Percentiles rank a stretch among this genome's conserved stretches.
Conservation (phyloP, 2,329 filamentous ascomycete species). For the Verticillium nonalfalfae region DNA sequence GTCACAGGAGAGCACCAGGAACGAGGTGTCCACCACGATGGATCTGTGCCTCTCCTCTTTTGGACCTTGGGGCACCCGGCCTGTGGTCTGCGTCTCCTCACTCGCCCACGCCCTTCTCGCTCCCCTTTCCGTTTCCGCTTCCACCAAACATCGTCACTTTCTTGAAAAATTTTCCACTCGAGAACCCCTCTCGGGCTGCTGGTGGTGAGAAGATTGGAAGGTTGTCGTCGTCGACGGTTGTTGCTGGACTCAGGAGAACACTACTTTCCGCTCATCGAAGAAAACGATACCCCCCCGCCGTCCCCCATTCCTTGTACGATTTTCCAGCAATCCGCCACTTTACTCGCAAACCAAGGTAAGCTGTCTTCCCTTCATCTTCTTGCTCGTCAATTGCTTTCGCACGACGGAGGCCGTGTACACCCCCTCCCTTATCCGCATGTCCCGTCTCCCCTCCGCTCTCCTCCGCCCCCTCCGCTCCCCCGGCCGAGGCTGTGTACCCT, state of each 20-base stretch:
- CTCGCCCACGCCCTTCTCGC: not conserved
- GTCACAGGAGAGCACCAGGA: not conserved
- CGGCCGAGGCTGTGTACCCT: not conserved
- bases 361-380: not conserved
- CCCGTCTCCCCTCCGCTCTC: not conserved
- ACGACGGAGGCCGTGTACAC: not conserved
- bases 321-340: not conserved
- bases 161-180: constrained; percentile 11
- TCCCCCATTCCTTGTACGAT: no score
- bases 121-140: constrained; percentile 11
- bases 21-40: not conserved
- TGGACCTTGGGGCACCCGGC: not conserved
- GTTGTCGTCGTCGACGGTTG: constrained; percentile 13
- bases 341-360: not conserved
- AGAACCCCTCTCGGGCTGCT: constrained; percentile 16
- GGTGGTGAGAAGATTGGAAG: constrained; percentile 19
- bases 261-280: not conserved
- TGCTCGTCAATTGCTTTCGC: not conserved
- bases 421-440: not conserved
- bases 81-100: not conserved
- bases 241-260: constrained; percentile 12
- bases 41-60: not conserved
- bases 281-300: not conserved
- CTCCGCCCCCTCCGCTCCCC: not conserved
- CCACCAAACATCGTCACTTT: constrained; percentile 11